A percentile compares a stretch with the other conserved stretches of the same genome.
Evolutionary conservation across 345 rosid species (phyloP).

Genomic region (Euphorbia peplus): DNA sequence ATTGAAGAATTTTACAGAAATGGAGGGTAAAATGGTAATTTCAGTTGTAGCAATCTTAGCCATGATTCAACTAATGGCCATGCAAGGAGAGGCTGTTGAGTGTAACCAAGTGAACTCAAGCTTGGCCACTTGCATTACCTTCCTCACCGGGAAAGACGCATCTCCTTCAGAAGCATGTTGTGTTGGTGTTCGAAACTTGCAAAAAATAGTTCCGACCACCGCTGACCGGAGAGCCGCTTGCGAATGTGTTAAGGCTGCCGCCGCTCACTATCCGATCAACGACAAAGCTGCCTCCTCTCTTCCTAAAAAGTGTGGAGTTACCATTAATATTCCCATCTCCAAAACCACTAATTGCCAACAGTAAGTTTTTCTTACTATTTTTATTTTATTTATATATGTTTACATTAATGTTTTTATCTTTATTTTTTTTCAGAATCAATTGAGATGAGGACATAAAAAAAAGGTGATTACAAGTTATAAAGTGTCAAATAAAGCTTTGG

Average conservation of each 20-base stretch:
- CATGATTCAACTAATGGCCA: neutral
- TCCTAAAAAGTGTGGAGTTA: neutral
- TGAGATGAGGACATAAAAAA: too few relatives aligned
- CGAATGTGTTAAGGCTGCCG: neutral
- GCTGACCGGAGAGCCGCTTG: neutral
- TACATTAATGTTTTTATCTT: too few relatives aligned
- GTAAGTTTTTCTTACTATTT: neutral
- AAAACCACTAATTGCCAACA: neutral
- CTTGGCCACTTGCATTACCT: neutral
- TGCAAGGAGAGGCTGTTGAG: neutral
- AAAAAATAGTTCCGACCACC: neutral
- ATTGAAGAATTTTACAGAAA: neutral
- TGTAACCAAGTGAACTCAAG: neutral
- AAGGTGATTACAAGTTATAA: too few relatives aligned
- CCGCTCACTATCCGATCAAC: neutral
- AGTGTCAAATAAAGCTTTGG: too few relatives aligned
- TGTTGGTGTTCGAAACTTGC: neutral
- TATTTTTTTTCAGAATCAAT: too few relatives aligned
- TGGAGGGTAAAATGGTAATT: neutral
- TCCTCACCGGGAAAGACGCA: neutral
- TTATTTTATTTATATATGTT: too few relatives aligned
- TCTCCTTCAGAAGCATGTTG: neutral
- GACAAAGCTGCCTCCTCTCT: slow-evolving; percentile 2
- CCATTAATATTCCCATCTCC: slow-evolving; percentile 2
- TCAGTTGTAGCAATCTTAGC: neutral